phyloP scores from a whole-genome alignment of 1,284 basidiomycete genomes.

The Trichosporon inkin region DNA sequence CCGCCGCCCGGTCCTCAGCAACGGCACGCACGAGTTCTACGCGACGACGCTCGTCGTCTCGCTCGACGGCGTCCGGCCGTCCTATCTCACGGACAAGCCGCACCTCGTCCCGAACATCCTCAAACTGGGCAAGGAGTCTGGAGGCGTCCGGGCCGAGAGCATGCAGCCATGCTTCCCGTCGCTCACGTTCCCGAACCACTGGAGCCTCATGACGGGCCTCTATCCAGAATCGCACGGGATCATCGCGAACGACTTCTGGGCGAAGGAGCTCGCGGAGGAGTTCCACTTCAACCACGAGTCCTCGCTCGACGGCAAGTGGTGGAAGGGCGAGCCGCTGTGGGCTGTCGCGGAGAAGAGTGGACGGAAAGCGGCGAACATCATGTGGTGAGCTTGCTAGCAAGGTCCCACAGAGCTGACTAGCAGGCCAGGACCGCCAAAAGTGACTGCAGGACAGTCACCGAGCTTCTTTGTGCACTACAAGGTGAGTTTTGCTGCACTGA shows the following conservation, averaged over 20 bases:
- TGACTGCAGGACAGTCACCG: conserved; percentile 60
- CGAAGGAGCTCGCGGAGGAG: conserved; percentile 56
- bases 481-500: conserved; percentile 48
- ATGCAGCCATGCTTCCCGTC: conserved; percentile 84
- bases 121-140: conserved; percentile 12
- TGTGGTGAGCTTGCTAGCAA: conserved; percentile 63
- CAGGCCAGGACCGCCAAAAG: conserved; percentile 77
- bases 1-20: conserved; percentile 14
- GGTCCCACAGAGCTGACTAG: background rate
- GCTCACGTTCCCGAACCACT: conserved; percentile 89
- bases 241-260: conserved; percentile 86
- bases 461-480: conserved; percentile 73
- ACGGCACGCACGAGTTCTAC: conserved; percentile 28
- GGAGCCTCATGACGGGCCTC: conserved; percentile 80
- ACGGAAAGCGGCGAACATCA: conserved; percentile 73
- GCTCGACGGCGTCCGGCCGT: conserved; percentile 36
- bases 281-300: conserved; percentile 58
- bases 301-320: conserved; percentile 69
- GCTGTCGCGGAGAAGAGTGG: conserved; percentile 71
- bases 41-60: conserved; percentile 34
- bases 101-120: conserved; percentile 25
- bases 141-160: conserved; percentile 72
- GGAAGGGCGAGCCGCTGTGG: conserved; percentile 89
- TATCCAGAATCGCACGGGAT: conserved; percentile 86
- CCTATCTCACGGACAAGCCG: conserved; percentile 22